Evolutionary conservation across 1,139 yeast species (phyloP), one percentile per base, ranked within the genome.

Genomic region (Protomyces inundatus): DNA sequence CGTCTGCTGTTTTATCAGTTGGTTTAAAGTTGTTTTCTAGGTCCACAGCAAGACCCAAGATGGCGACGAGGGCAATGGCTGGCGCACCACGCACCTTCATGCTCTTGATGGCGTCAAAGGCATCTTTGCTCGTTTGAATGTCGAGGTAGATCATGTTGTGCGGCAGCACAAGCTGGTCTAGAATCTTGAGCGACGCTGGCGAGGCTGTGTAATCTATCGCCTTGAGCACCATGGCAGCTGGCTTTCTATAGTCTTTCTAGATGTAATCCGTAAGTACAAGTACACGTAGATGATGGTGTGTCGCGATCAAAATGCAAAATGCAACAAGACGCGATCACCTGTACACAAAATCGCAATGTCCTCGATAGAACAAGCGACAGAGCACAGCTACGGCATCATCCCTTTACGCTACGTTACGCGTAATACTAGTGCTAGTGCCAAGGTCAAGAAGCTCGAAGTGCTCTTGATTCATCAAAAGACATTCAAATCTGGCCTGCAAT

Each of bases 61-160:
- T 85, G 9, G 97, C 98, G 2, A 93, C 97, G 65, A 93, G 88
- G 66, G 98, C 98, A 72, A 93, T 93, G 1, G 98, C 98, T 0
- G 98, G 98, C 0, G 98, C 98, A 32, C 98, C 98, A 73, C 98
- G 82, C 4, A 95, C 98, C 72, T 88, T 90, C 98, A 93, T 93
- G 67, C 80, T 80, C 73, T 85, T 86, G 73, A 93, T 93, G 23
- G 90, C 96, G 34, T 80, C 79, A 74, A 77, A 90, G 2, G 96
- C 98, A 76, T 87, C 95, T 60, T 82, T 82, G 48, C 87, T 81
- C 36, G 82, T 77, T 40, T 75, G 69, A 66, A 93, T 82, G 1
- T 80, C 73, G 36, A 90, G 78, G 73, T 89, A 93, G 50, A 78
- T 79, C 1, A 95, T 83, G 64, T 86, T 80, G 70, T 89, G 90